These are phyloP conservation scores for Trypanosomatidae sp. DNA, from an alignment of 208 protist species.

Conservation along the genomic window DNA sequence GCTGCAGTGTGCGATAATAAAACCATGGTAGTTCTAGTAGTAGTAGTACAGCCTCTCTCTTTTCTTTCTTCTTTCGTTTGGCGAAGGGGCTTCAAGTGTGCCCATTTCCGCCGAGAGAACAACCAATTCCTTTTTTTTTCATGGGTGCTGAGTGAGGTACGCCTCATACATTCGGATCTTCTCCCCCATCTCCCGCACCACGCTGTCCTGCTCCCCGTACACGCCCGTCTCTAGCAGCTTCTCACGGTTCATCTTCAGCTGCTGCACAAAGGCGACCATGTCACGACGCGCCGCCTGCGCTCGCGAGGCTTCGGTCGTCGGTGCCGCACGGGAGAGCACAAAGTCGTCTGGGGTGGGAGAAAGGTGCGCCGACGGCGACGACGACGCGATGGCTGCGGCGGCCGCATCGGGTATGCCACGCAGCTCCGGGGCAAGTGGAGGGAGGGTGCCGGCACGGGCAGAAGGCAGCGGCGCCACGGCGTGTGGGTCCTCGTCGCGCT, in stretches of 20 bases:
- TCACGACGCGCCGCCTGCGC: constrained; percentile 50
- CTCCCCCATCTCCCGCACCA: constrained; percentile 80
- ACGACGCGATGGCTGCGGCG: neutral
- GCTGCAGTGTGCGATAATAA: too few species aligned
- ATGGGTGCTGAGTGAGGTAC: constrained; percentile 43
- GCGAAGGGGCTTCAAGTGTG: neutral
- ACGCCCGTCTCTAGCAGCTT: constrained; percentile 85
- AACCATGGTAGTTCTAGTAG: too few species aligned
- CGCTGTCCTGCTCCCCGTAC: constrained; percentile 56
- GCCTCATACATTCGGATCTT: constrained; percentile 89
- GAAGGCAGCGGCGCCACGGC: constrained; percentile 7
- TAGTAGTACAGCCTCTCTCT: too few species aligned
- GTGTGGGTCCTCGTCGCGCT: constrained; percentile 7
- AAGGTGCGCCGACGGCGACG: constrained; percentile 1
- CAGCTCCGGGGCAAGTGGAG: constrained; percentile 23
- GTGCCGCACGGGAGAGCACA: constrained; percentile 26
- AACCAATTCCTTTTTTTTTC: too few species aligned
- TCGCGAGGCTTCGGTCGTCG: constrained; percentile 8
- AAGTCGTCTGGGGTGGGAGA: constrained; percentile 57
- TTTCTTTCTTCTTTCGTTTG: too few species aligned
- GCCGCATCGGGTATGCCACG: constrained; percentile 5
- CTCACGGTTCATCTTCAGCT: constrained; percentile 74
- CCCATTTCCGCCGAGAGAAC: neutral
- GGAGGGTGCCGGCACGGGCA: constrained; percentile 22
- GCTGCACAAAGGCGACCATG: constrained; percentile 76